Conservation (phyloP, 1,284 basidiomycete genomes). For the Ustilago crameri region DNA sequence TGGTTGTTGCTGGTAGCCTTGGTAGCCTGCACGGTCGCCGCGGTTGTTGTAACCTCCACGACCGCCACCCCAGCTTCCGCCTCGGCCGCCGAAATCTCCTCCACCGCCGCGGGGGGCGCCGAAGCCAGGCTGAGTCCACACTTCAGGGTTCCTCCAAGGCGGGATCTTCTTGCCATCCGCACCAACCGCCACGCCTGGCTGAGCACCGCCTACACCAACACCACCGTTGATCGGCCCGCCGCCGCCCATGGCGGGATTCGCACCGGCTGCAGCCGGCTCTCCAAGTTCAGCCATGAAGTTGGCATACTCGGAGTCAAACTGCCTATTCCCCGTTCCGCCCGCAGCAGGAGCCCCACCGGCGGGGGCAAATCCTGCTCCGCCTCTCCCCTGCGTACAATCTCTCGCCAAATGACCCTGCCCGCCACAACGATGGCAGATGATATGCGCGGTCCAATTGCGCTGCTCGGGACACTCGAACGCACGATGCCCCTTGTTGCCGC, state of each 20-base stretch:
- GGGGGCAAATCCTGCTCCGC: constrained; percentile 65
- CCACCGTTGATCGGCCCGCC: not conserved
- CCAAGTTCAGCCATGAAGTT: constrained; percentile 98
- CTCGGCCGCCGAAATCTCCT: constrained; percentile 10
- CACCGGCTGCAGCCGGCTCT: constrained; percentile 74
- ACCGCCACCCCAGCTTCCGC: constrained; percentile 24
- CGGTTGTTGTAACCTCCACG: constrained; percentile 35
- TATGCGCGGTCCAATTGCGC: constrained; percentile 64
- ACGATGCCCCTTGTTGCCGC: constrained; percentile 82
- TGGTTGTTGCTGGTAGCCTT: constrained; percentile 8
- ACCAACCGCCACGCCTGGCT: constrained; percentile 32
- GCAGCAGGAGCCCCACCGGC: constrained; percentile 35
- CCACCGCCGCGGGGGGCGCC: constrained; percentile 32
- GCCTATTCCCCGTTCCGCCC: constrained; percentile 56
- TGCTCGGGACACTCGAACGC: constrained; percentile 66
- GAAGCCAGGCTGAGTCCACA: constrained; percentile 60
- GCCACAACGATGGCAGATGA: constrained; percentile 66
- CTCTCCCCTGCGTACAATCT: constrained; percentile 68
- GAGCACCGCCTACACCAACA: too few relatives aligned
- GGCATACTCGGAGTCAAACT: constrained; percentile 96
- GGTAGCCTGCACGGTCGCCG: constrained; percentile 15
- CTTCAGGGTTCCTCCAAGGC: constrained; percentile 65
- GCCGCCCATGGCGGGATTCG: not conserved
- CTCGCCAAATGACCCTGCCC: constrained; percentile 66
- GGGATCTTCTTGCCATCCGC: constrained; percentile 65